Base-by-base conservation (phyloP, 106 monocot genomes). In the Allium sativum region DNA sequence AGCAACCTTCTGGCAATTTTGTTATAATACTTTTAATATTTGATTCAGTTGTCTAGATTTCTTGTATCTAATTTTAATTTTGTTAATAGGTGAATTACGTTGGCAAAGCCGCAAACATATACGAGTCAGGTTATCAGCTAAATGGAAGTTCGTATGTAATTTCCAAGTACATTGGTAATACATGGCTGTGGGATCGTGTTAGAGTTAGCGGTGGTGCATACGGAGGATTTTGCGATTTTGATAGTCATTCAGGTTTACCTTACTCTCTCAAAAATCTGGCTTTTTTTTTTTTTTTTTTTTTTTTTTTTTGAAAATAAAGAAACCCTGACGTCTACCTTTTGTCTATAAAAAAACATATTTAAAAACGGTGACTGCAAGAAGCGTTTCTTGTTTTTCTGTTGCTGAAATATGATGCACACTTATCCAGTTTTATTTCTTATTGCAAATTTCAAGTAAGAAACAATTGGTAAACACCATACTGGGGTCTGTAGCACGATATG, bases 151-250 rank as follows among this genome's bases (percentile, higher is more conserved):
- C 91, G 22, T 88, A 92, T 85, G 96, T 98, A 45, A 85, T 98
- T 77, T 98, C 96, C 40, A 92, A 92, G 58, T 78, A 88, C 73
- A 92, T 98, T 58, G 71, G 84, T 20, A 98, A 85, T 61, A 92
- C 91, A 17, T 98, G 96, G 96, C 67, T 92, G 53, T 98, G 96
- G 96, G 96, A 98, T 46, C 81, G 92, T 66, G 88, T 98, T 50
- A 84, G 96, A 69, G 96, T 98, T 64, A 98, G 96, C 73, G 96
- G 96, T 61, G 96, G 96, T 70, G 96, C 96, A 62, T 98, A 98
- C 77, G 96, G 96, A 46, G 91, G 96, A 21, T 92, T 98, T 65
- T 98, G 96, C 67, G 88, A 98, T 78, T 88, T 98, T 62, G 96
- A 92, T 57, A 84, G 86, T 69, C 84, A 98, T 65, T 98, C 96